Percentiles rank a stretch among this genome's conserved stretches.
Evolutionary conservation across 179 eudicot species (phyloP).

Genomic region (Amaranthus tricolor): DNA sequence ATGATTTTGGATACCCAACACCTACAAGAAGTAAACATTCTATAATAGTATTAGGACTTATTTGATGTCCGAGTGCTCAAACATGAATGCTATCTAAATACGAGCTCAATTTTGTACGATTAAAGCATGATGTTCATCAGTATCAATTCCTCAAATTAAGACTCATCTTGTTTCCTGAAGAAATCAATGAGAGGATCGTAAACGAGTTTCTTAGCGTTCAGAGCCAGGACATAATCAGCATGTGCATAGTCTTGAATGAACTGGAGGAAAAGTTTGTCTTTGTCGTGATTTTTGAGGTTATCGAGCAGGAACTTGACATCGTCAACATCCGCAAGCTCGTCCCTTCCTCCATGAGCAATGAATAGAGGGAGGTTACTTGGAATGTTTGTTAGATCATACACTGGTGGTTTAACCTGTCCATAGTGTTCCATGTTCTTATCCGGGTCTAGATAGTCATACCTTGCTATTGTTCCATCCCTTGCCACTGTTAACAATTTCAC

Average conservation of each 20-base stretch:
- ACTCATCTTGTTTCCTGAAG: conserved; percentile 32
- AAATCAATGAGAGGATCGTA: conserved; percentile 56
- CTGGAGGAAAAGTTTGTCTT: conserved; percentile 33
- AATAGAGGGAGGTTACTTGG: conserved; percentile 30
- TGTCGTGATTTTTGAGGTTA: conserved; percentile 29
- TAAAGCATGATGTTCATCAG: no score
- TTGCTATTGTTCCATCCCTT: conserved; percentile 37
- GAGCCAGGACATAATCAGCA: conserved; percentile 68
- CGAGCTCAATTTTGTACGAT: no score
- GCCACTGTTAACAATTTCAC: conserved; percentile 32
- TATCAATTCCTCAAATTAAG: not conserved
- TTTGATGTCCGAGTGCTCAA: no score
- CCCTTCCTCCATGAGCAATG: conserved; percentile 36
- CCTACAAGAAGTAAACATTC: no score
- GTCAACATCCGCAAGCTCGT: conserved; percentile 36
- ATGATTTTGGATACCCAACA: no score
- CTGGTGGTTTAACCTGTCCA: conserved; percentile 25
- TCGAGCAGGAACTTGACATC: conserved; percentile 37
- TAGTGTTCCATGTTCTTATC: conserved; percentile 24
- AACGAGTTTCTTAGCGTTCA: conserved; percentile 55
- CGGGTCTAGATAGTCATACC: conserved; percentile 29
- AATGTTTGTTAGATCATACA: conserved; percentile 28
- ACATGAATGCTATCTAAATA: no score
- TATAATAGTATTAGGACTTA: no score
- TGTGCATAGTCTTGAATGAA: conserved; percentile 55